Evolutionary conservation across 1,284 basidiomycete species (phyloP), one percentile per base, ranked within the genome.

Genomic region (Boletellus sp.): DNA sequence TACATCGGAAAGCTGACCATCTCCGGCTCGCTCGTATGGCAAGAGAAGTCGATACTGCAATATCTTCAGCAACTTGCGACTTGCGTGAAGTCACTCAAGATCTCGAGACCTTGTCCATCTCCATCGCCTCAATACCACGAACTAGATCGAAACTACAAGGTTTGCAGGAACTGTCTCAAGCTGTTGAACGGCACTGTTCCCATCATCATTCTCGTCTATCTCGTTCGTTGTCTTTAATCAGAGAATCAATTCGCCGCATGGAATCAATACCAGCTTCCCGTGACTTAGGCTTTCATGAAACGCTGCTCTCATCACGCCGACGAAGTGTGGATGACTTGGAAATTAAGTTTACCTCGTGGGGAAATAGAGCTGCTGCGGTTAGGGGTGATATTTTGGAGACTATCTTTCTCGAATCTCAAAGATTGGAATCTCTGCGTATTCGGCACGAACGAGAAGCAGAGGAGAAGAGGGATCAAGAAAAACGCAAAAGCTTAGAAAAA

Each of bases 21-120:
- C 69, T 86, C 51, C 72, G 72, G 30, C 65, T 86, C 13, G 78
- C 80, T 10, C 72, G 72, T 41, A 71, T 78, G 53, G 82, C 83
- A 3, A 80, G 75, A 49, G 69, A 73, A 11, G 62, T 82, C n/a
- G 86, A 89, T 55, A 44, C 56, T 1, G 63, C 72, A 18, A 64
- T 81, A 18, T 62, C 64, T 3, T 56, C 66, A 12, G 63, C 75
- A 5, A 52, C 70, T 11, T 59, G 68, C 8, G 68, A 73, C 28
- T 70, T 85, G 39, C 66, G 70, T 24, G 53, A 61, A 19, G 74
- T 77, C 28, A 60, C 65, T 21, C 69, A 70, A 40, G 69, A 74
- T 16, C 63, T 82, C 15, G 57, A 65, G 21, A 50, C 63, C 5
- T 53, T 76, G n/a, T 69, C 68, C 47, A 56, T 51, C n/a, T 59